phyloP scores from a whole-genome alignment of 2,329 filamentous ascomycete genomes.

The Nemania sp. region DNA sequence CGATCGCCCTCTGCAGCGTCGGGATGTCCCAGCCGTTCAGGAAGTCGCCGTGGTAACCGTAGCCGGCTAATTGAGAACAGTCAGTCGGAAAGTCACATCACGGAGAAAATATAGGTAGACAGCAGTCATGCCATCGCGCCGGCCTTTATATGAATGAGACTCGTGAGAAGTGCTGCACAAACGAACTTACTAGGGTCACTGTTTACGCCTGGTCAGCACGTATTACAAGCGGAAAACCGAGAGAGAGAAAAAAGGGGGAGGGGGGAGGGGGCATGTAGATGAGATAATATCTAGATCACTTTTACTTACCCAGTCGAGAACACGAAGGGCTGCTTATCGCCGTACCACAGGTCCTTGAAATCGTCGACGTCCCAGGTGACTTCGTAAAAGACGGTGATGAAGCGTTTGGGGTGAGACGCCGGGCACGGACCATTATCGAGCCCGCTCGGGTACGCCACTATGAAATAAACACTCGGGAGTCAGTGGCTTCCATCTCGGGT shows the following conservation, averaged over 20 bases:
- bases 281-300: too few species aligned
- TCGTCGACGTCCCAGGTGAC: constrained; percentile 58
- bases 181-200: constrained; percentile 43
- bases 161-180: too few species aligned
- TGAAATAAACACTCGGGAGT: not conserved
- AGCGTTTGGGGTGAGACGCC: constrained; percentile 54
- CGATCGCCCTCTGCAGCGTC: constrained; percentile 54
- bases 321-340: constrained; percentile 54
- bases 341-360: constrained; percentile 54
- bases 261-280: not conserved
- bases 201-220: not conserved
- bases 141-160: too few species aligned
- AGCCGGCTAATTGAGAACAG: constrained; percentile 43
- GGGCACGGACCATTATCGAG: constrained; percentile 57
- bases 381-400: constrained; percentile 65
- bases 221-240: too few species aligned
- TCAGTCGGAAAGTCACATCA: too few species aligned
- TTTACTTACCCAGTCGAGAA: constrained; percentile 46
- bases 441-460: constrained; percentile 53
- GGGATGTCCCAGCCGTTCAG: constrained; percentile 62
- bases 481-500: not conserved
- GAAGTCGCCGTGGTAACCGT: constrained; percentile 63
- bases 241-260: not conserved
- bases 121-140: too few species aligned
- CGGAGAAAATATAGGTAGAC: too few species aligned